Percentiles rank a stretch among this genome's conserved stretches.
These are phyloP conservation scores for Acmispon strigosus DNA, from an alignment of 306 rosid genomes.

Conservation along the genomic window DNA sequence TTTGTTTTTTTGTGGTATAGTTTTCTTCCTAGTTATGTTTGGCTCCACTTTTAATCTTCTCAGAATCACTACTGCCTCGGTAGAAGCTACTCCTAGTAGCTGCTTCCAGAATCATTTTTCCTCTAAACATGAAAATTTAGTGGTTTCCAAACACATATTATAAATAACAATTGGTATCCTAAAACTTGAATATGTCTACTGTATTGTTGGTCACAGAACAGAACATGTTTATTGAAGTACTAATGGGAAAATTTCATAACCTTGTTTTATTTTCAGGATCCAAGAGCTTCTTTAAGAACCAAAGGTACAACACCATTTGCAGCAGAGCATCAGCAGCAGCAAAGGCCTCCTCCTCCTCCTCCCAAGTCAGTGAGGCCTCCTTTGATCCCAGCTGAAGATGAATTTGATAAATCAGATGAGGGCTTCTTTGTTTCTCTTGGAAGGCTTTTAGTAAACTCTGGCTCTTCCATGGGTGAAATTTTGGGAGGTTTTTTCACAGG, in stretches of 20 bases:
- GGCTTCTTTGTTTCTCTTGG: conserved; percentile 88
- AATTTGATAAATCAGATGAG: conserved; percentile 64
- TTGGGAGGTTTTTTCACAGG: conserved; percentile 55
- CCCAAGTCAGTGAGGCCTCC: conserved; percentile 72
- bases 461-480: conserved; percentile 61
- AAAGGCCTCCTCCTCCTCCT: conserved; percentile 21
- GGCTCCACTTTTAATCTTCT: not conserved
- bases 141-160: too few relatives aligned
- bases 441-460: conserved; percentile 60
- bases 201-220: not conserved
- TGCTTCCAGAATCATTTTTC: too few relatives aligned
- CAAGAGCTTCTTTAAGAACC: conserved; percentile 35
- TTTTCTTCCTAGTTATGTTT: not conserved
- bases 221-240: not conserved
- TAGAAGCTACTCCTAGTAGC: too few relatives aligned
- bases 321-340: conserved; percentile 36
- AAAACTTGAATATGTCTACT: not conserved
- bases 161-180: not conserved
- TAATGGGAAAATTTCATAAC: not conserved
- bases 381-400: conserved; percentile 73
- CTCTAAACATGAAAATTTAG: too few relatives aligned
- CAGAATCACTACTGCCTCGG: too few relatives aligned
- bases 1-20: not conserved
- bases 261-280: conserved; percentile 38
- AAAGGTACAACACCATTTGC: conserved; percentile 42